A percentile compares a stretch with the other conserved stretches of the same genome.
Conservation (phyloP, 2,329 filamentous ascomycete species). For the Colletotrichum eleusines region DNA sequence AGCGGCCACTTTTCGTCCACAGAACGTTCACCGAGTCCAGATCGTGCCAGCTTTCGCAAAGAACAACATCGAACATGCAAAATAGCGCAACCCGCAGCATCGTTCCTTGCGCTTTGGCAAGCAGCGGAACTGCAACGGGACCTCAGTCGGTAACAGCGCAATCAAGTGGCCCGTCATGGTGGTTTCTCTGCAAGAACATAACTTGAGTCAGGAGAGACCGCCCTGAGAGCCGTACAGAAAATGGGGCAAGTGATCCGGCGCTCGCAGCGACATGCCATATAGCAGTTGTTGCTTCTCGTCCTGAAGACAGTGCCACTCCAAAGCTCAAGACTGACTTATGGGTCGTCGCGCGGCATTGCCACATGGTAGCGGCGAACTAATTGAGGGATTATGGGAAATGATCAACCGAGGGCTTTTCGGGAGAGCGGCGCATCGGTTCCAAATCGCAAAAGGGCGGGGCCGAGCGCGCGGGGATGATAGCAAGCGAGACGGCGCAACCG, state of each 20-base stretch:
- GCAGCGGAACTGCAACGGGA: background rate
- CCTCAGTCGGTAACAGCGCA: background rate
- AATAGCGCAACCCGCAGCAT: background rate
- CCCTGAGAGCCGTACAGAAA: background rate
- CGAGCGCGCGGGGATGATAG: slow-evolving; percentile 4
- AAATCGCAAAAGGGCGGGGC: slow-evolving; percentile 12
- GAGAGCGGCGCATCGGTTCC: slow-evolving; percentile 25
- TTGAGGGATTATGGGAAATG: slow-evolving; percentile 24
- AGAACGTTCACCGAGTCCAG: background rate
- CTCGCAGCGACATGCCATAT: background rate
- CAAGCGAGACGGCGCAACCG: slow-evolving; percentile 13
- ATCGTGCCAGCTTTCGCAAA: background rate
- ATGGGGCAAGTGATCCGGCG: background rate
- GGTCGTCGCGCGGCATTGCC: background rate
- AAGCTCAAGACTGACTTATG: background rate
- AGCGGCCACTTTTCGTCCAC: background rate
- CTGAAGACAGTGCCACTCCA: slow-evolving; percentile 29
- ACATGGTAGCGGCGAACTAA: background rate
- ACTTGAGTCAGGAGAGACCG: background rate
- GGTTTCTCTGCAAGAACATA: background rate
- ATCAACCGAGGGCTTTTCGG: slow-evolving; percentile 24
- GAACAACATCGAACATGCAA: background rate
- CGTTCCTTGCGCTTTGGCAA: background rate
- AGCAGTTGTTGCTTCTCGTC: slow-evolving; percentile 50
- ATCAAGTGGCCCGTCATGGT: background rate